These are phyloP conservation scores for Primulina tabacum DNA, from an alignment of 257 asterid species.

Conservation along the genomic window DNA sequence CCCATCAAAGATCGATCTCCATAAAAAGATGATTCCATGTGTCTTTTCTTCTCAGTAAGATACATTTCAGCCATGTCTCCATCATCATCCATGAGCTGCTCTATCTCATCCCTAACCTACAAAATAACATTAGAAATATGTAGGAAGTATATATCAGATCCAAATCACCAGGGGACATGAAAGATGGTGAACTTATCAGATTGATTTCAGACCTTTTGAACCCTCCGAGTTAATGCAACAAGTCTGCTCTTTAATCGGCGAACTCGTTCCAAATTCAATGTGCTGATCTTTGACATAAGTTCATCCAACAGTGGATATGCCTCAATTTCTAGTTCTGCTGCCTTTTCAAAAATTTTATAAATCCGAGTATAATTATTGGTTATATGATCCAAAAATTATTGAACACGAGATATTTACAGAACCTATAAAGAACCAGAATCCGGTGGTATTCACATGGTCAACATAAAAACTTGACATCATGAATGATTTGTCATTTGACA, in stretches of 20 bases:
- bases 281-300: slow-evolving; percentile 93
- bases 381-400: not conserved
- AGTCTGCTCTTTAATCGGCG: slow-evolving; percentile 97
- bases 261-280: slow-evolving; percentile 88
- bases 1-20: slow-evolving; percentile 85
- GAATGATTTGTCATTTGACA: no score
- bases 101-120: slow-evolving; percentile 99
- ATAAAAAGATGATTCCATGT: slow-evolving; percentile 67
- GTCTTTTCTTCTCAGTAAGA: slow-evolving; percentile 88
- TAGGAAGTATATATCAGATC: slow-evolving; percentile 25
- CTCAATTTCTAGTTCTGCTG: slow-evolving; percentile 95
- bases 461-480: not conserved
- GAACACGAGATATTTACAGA: not conserved
- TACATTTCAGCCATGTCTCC: slow-evolving; percentile 99
- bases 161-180: slow-evolving; percentile 18
- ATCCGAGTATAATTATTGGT: slow-evolving; percentile 19
- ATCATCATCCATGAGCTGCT: slow-evolving; percentile 97
- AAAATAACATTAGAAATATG: slow-evolving; percentile 24
- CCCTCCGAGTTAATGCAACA: slow-evolving; percentile 94
- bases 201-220: slow-evolving; percentile 71
- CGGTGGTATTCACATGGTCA: not conserved
- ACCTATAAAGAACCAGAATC: not conserved
- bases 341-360: slow-evolving; percentile 43
- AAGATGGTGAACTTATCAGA: slow-evolving; percentile 9
- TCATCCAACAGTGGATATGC: slow-evolving; percentile 98